Conservation (phyloP, 352 stramenopile genomes). For the Saprolegnia diclina region DNA sequence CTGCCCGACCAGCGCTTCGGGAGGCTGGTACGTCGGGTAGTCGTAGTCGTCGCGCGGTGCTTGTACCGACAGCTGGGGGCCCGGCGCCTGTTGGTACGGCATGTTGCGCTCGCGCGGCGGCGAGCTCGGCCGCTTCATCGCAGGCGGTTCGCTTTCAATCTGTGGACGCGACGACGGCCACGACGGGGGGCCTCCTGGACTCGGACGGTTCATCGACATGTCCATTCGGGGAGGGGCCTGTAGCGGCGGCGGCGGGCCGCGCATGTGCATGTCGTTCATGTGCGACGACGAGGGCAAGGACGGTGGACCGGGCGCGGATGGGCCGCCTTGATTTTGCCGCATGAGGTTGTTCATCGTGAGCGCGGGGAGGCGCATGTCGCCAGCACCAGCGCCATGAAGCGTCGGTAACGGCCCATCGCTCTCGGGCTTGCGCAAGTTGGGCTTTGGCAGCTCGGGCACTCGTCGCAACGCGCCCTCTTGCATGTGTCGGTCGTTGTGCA, state of each 20-base stretch:
- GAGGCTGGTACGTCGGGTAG: slow-evolving; percentile 21
- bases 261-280: background rate
- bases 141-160: background rate
- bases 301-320: background rate
- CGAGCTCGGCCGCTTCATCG: background rate
- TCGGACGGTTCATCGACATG: background rate
- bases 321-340: background rate
- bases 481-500: background rate
- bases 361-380: background rate
- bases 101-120: background rate
- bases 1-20: slow-evolving; percentile 67
- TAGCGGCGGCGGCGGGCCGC: background rate
- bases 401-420: background rate
- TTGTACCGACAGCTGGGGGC: background rate
- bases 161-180: background rate
- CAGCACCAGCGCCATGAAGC: background rate
- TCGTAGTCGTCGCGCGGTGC: slow-evolving; percentile 15
- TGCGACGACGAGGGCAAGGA: background rate
- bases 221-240: background rate
- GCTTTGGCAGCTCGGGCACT: background rate
- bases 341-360: background rate
- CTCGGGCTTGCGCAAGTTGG: background rate
- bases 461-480: background rate
- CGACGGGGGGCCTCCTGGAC: background rate
- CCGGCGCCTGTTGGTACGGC: background rate